phyloP scores from a whole-genome alignment of 2,329 filamentous ascomycete genomes.

The Verticillium klebahnii region DNA sequence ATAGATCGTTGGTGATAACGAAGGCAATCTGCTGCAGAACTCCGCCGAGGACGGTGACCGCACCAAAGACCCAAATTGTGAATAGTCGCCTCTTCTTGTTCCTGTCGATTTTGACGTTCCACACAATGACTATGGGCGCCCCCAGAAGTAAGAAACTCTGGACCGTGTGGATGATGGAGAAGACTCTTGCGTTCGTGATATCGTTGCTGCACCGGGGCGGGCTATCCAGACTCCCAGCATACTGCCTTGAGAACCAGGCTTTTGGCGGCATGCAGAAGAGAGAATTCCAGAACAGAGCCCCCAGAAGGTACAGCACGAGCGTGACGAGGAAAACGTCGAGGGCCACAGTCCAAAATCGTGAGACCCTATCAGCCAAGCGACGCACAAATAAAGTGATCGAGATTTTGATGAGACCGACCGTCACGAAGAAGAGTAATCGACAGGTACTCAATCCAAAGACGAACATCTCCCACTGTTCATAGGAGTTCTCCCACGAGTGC shows the following conservation, averaged over 20 bases:
- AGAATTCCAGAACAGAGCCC: constrained; percentile 18
- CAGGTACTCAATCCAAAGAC: constrained; percentile 7
- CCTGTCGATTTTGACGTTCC: constrained; percentile 23
- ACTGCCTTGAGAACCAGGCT: constrained; percentile 9
- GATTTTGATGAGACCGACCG: constrained; percentile 12
- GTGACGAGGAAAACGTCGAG: constrained; percentile 22
- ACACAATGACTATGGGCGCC: constrained; percentile 28
- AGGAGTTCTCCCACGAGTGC: constrained; percentile 10
- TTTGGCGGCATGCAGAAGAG: constrained; percentile 18
- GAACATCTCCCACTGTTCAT: constrained; percentile 10
- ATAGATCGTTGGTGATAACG: constrained; percentile 14
- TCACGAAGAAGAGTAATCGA: constrained; percentile 8
- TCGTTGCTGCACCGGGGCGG: constrained; percentile 6
- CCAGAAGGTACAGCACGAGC: constrained; percentile 18
- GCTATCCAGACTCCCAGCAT: constrained; percentile 1
- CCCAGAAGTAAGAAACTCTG: constrained; percentile 27
- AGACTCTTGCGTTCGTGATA: constrained; percentile 11
- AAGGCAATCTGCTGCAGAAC: constrained; percentile 21
- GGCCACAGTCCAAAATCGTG: constrained; percentile 18
- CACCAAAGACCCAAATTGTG: constrained; percentile 25
- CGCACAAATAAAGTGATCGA: constrained; percentile 12
- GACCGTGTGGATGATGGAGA: constrained; percentile 25
- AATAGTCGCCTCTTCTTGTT: constrained; percentile 24
- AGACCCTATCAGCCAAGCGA: constrained; percentile 8
- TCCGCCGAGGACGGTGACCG: constrained; percentile 22